A percentile compares a stretch with the other conserved stretches of the same genome.
These are phyloP conservation scores for Primulina tabacum DNA, from an alignment of 257 asterid genomes.

Conservation along the genomic window DNA sequence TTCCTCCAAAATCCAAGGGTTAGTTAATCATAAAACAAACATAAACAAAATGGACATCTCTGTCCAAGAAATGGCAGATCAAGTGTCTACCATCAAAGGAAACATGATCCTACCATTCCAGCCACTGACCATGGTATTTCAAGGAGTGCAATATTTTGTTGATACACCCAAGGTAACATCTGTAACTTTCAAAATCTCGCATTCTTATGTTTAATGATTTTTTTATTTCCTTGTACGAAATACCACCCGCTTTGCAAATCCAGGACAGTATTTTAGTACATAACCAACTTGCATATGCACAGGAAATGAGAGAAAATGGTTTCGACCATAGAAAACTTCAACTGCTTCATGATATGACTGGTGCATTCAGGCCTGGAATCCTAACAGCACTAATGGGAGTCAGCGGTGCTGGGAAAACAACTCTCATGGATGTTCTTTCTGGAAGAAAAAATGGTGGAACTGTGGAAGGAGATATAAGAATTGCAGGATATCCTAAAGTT, in stretches of 20 bases:
- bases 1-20: neutral
- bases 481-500: conserved; percentile 56
- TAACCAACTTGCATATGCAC: conserved; percentile 12
- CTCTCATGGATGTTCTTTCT: conserved; percentile 57
- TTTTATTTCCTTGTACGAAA: neutral
- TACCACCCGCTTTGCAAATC: neutral
- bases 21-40: conserved; percentile 12
- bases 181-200: neutral
- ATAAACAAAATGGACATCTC: neutral
- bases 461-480: conserved; percentile 46
- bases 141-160: conserved; percentile 51
- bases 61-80: neutral
- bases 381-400: conserved; percentile 67
- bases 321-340: conserved; percentile 36
- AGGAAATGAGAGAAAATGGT: conserved; percentile 51
- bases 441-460: conserved; percentile 55
- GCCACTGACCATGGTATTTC: conserved; percentile 44
- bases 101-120: conserved; percentile 44
- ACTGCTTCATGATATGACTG: conserved; percentile 43
- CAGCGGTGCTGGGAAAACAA: conserved; percentile 64
- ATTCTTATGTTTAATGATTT: neutral
- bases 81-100: conserved; percentile 26
- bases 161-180: conserved; percentile 46
- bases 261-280: neutral
- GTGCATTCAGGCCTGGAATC: conserved; percentile 50